phyloP scores from a whole-genome alignment of 2,329 filamentous ascomycete species.

The Colletotrichum noveboracense region DNA sequence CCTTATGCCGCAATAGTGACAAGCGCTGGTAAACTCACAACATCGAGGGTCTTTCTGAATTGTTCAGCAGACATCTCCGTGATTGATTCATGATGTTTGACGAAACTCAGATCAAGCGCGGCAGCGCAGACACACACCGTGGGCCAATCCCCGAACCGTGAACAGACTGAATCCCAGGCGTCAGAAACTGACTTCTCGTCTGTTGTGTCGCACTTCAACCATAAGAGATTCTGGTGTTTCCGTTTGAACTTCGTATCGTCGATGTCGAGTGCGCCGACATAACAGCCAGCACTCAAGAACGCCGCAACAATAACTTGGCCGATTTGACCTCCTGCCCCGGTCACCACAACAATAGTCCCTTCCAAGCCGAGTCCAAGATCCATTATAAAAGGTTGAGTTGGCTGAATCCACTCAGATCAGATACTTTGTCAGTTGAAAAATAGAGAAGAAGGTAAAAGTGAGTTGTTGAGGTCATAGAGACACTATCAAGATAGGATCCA shows the following conservation, averaged over 20 bases:
- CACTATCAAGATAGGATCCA: background rate
- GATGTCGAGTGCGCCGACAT: background rate
- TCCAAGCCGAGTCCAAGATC: background rate
- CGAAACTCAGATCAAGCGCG: background rate
- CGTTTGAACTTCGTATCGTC: accelerated
- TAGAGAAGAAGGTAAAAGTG: too few relatives aligned
- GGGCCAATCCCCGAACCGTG: too few relatives aligned
- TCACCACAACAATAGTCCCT: accelerated
- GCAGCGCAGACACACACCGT: accelerated
- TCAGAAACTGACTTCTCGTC: accelerated
- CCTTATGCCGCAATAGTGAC: accelerated
- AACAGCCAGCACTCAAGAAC: background rate
- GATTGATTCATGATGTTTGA: background rate
- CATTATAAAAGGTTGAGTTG: background rate
- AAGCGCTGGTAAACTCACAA: accelerated
- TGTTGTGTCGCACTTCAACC: accelerated
- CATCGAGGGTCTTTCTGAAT: background rate
- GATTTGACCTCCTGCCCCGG: background rate
- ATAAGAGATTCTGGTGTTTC: accelerated
- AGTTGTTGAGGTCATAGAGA: accelerated
- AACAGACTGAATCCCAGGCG: too few relatives aligned
- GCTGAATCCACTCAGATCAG: too few relatives aligned
- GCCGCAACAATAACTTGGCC: background rate
- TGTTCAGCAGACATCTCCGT: background rate
- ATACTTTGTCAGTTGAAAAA: too few relatives aligned